Percentiles rank a stretch among this genome's conserved stretches.
phyloP scores from a whole-genome alignment of 257 asterid species.

The Craterostigma plantagineum region DNA sequence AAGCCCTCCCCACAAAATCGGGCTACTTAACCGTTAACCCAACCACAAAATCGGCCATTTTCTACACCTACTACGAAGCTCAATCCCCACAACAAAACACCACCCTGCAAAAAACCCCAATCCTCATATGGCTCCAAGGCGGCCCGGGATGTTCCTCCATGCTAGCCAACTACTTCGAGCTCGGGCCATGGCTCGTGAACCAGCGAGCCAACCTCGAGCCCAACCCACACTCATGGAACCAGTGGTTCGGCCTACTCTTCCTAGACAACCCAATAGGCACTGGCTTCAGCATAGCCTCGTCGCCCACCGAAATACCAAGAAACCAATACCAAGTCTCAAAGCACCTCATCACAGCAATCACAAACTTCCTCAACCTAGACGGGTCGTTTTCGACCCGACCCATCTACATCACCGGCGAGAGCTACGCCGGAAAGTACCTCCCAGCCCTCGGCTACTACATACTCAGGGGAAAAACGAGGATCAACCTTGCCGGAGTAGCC shows the following conservation, averaged over 20 bases:
- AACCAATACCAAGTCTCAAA: constrained; percentile 29
- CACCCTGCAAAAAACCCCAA: constrained; percentile 20
- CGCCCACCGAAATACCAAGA: constrained; percentile 29
- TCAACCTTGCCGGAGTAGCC: constrained; percentile 38
- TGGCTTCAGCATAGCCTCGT: constrained; percentile 32
- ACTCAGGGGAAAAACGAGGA: constrained; percentile 10
- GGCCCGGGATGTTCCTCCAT: constrained; percentile 56
- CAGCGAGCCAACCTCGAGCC: constrained; percentile 8
- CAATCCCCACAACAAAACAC: constrained; percentile 8
- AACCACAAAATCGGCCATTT: constrained; percentile 32
- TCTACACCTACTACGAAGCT: constrained; percentile 40
- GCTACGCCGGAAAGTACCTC: constrained; percentile 45
- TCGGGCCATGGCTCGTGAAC: constrained; percentile 35
- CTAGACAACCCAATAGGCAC: constrained; percentile 48
- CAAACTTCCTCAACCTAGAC: constrained; percentile 17
- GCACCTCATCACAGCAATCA: constrained; percentile 27
- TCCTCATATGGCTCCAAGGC: constrained; percentile 47
- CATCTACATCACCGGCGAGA: constrained; percentile 36
- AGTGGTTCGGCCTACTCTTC: constrained; percentile 29
- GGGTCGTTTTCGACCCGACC: constrained; percentile 20
- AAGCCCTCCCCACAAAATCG: constrained; percentile 33
- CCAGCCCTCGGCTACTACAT: constrained; percentile 35
- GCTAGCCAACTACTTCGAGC: constrained; percentile 38
- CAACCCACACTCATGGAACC: constrained; percentile 40
- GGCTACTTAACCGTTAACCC: constrained; percentile 38